Evolutionary conservation across 2,329 filamentous ascomycete genomes (phyloP), one percentile per base, ranked within the genome.

Genomic region (Ceratocystis huliohia): DNA sequence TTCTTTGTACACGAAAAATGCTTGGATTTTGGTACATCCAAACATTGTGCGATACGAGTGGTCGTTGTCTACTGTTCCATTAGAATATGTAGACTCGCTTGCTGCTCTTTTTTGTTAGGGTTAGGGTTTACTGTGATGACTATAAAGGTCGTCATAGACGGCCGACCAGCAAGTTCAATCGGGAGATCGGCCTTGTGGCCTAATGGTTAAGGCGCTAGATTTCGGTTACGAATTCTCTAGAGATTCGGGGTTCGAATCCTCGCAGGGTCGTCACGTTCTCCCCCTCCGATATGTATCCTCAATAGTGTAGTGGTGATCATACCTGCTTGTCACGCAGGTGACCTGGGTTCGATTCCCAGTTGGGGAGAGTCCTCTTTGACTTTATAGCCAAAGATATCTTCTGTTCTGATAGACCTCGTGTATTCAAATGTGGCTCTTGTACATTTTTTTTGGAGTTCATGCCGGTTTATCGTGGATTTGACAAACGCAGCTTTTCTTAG

Each of bases 251-350:
- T 62, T 62, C 61, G 61, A 62, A 45, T 62, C 61, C 61, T 62
- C 61, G 61, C 61, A 46, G 61, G 61, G 61, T 62, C 61, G 61
- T 59, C 25, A 20, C n/a, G 28, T 30, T 17, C 56, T 59, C 28
- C 10, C 56, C 17, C 17, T 59, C 28, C 28, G 3, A 33, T 33
- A 20, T 59, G 1, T 59, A 2, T 61, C 61, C 61, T 63, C 61
- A 63, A 46, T 48, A 63, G 62, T 63, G 62, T 63, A 63, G 62
- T 63, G 61, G 61, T 64, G 62, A 64, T 64, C 62, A 64, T 64
- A 64, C 62, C 62, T 64, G 62, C 62, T 64, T 64, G 62, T 64
- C 62, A 64, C 62, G 62, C 62, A 64, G 62, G 62, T 64, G 62
- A 64, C 62, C 62, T 64, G 62, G 62, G 62, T 64, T 64, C 62